Conservation (phyloP, 495 filamentous ascomycete genomes). For the Jackrogersella multiformis region DNA sequence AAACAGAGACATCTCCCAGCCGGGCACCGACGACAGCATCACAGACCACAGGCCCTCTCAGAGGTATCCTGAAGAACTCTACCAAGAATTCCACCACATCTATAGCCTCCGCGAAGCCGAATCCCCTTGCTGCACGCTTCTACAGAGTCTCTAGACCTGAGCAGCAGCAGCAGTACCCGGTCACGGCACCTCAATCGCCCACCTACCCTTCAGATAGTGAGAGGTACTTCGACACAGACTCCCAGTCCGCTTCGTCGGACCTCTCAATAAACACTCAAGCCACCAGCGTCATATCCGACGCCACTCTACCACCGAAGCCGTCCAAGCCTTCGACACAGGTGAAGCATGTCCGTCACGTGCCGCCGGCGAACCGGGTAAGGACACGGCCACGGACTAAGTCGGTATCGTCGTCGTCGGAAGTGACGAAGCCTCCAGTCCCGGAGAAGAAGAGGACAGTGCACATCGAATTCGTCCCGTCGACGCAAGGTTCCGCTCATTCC, state of each 20-base stretch:
- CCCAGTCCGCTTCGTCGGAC: conserved; percentile 54
- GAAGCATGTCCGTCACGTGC: conserved; percentile 47
- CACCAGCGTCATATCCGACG: conserved; percentile 50
- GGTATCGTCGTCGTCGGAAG: conserved; percentile 43
- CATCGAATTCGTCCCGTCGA: conserved; percentile 43
- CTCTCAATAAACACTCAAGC: conserved; percentile 58
- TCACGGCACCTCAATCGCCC: conserved; percentile 38
- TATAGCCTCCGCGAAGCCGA: conserved; percentile 8
- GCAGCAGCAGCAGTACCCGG: conserved; percentile 12
- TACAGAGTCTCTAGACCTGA: conserved; percentile 40
- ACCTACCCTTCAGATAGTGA: conserved; percentile 45
- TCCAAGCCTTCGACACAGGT: conserved; percentile 41
- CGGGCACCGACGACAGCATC: conserved; percentile 25
- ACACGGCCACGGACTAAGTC: conserved; percentile 43
- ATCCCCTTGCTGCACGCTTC: conserved; percentile 46
- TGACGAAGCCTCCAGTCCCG: conserved; percentile 41
- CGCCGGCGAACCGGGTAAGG: conserved; percentile 42
- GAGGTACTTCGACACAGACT: conserved; percentile 50
- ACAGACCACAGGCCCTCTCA: conserved; percentile 34
- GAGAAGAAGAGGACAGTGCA: conserved; percentile 48
- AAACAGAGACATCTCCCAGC: conserved; percentile 37
- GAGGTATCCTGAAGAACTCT: conserved; percentile 46
- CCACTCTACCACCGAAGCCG: conserved; percentile 43
- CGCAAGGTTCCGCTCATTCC: conserved; percentile 21
- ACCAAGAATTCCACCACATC: neutral